phyloP scores from a whole-genome alignment of 208 protist genomes.

The Acanthamoeba triangularis region DNA sequence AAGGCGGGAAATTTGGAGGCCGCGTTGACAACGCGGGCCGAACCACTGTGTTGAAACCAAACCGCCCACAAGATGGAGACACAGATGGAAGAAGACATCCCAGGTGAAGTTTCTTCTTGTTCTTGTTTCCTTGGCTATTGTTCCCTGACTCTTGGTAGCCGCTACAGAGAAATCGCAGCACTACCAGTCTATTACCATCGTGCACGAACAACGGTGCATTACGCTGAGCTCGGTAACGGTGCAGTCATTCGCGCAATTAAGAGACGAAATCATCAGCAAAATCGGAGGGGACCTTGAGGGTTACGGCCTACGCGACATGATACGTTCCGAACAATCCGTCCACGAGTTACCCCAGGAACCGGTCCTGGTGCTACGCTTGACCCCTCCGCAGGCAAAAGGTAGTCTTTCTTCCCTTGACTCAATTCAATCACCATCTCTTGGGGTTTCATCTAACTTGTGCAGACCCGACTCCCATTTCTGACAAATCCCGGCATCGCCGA shows the following conservation, averaged over 20 bases:
- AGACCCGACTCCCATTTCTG: neutral
- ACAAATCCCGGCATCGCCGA: neutral
- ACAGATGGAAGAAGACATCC: neutral
- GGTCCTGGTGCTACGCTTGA: neutral
- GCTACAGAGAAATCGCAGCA: neutral
- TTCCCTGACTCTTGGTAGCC: neutral
- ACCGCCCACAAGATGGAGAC: neutral
- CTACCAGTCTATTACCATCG: neutral
- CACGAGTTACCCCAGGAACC: neutral
- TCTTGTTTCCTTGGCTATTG: neutral
- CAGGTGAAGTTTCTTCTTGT: neutral
- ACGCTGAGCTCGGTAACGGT: neutral
- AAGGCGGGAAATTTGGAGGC: no score
- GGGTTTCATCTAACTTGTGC: no score
- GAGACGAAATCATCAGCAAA: neutral
- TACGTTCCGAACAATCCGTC: neutral
- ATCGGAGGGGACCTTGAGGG: neutral
- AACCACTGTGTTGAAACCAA: no score
- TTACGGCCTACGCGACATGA: neutral
- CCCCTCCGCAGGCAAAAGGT: neutral
- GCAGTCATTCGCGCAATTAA: neutral
- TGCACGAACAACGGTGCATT: neutral
- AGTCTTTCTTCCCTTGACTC: neutral
- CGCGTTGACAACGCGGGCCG: no score
- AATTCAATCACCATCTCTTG: neutral